phyloP scores from a whole-genome alignment of 139 green algal species.

The Trebouxia sp. region DNA sequence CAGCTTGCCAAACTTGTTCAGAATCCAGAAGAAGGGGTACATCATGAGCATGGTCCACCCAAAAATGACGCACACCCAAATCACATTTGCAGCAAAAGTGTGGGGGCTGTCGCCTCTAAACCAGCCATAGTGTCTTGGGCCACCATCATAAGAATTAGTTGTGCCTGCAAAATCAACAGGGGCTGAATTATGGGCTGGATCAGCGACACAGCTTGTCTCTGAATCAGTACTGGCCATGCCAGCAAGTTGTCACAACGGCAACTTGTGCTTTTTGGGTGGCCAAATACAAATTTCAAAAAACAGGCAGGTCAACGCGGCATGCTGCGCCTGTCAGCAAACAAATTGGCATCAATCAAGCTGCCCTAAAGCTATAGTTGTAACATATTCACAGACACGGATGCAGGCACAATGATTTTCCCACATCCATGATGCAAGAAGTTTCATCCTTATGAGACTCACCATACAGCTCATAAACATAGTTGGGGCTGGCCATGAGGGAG shows the following conservation, averaged over 20 bases:
- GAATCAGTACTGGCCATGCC: no score
- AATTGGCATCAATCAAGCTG: no score
- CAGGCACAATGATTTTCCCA: no score
- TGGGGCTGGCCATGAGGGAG: slow-evolving; percentile 34
- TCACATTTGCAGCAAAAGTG: slow-evolving; percentile 30
- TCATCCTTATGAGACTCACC: slow-evolving; percentile 1
- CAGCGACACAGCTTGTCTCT: not conserved
- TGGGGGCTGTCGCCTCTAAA: slow-evolving; percentile 24
- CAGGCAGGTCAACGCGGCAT: no score
- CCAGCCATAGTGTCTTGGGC: slow-evolving; percentile 27
- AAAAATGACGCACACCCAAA: slow-evolving; percentile 54
- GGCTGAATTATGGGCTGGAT: not conserved
- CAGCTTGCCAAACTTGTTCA: slow-evolving; percentile 70
- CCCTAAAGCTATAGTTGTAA: no score
- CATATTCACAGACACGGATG: no score
- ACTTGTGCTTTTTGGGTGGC: no score
- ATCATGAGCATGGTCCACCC: slow-evolving; percentile 57
- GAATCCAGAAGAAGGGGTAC: slow-evolving; percentile 72
- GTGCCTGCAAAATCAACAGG: not conserved
- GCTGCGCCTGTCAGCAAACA: no score
- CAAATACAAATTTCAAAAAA: no score
- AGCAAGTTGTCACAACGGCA: no score
- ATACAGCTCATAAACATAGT: slow-evolving; percentile 30
- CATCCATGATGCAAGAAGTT: no score
- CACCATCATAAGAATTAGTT: slow-evolving; percentile 14